Evolutionary conservation across 2,329 filamentous ascomycete species (phyloP), one percentile per base, ranked within the genome.

Genomic region (Arthrobotrys sinensis): DNA sequence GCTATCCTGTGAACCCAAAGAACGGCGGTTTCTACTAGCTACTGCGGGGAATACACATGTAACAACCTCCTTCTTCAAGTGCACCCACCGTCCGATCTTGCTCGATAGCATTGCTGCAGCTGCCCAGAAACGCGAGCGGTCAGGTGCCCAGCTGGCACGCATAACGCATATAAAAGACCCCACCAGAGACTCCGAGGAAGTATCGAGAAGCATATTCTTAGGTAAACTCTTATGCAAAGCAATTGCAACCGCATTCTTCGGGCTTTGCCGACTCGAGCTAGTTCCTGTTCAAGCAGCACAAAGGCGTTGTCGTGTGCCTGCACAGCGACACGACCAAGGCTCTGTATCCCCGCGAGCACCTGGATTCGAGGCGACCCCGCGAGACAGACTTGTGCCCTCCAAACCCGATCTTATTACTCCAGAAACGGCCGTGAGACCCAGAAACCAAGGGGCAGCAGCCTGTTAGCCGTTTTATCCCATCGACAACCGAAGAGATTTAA

Each of bases 11-110:
- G 24, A 4, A 28, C 24, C 24, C 24, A 28, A 28, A 28, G 24
- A 28, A 28, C 24, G 24, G 24, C 21, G 28, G 28, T n/a, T 16
- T 28, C 2, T 52, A n/a, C 28, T 34, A 53, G 34, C 45, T 10
- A 32, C 24, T 32, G 40, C 21, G 16, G 46, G 16, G 43, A 28
- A 50, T 34, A n/a, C n/a, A 38, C 24, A 16, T 53, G 32, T 24
- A 53, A 24, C 16, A 11, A 76, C 71, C 63, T 76, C 57, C 71
- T 48, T 65, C 46, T 65, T 69, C n/a, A 48, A 76, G 72, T n/a
- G n/a, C 24, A 28, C 38, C 52, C 65, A 46, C 60, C 48, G 50
- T 70, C 72, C 55, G 7, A 60, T 65, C 34, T 69, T 52, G 69
- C 40, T 48, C 21, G 11, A 32, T 38, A 21, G 34, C 52, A 24